phyloP scores from a whole-genome alignment of 805 yeast genomes.

The Lachancea sp. region DNA sequence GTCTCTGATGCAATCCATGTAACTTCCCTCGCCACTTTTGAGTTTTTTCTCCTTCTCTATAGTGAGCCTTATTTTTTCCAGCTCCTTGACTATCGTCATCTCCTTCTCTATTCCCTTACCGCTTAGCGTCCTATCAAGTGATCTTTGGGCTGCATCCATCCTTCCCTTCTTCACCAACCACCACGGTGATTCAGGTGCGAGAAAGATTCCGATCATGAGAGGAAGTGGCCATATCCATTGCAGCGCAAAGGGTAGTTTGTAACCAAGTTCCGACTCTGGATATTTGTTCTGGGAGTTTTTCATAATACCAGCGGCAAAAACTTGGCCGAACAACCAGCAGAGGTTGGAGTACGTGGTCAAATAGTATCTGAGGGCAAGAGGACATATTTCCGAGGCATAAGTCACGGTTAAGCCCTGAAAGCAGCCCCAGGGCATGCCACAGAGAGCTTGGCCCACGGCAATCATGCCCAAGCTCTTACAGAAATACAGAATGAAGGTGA shows the following conservation, averaged over 20 bases:
- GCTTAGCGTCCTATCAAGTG: constrained; percentile 30
- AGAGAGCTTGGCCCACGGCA: constrained; percentile 38
- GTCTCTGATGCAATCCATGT: constrained; percentile 43
- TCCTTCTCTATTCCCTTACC: constrained; percentile 31
- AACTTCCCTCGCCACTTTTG: constrained; percentile 6
- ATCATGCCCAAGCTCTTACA: constrained; percentile 37
- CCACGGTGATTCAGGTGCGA: constrained; percentile 55
- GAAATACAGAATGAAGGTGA: constrained; percentile 44
- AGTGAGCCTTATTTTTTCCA: constrained; percentile 41
- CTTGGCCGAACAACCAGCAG: constrained; percentile 54
- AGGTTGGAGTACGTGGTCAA: constrained; percentile 45
- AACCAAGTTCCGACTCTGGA: constrained; percentile 35
- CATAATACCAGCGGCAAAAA: constrained; percentile 47
- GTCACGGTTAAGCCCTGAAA: constrained; percentile 46
- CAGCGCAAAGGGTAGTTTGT: constrained; percentile 48
- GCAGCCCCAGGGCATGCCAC: constrained; percentile 51
- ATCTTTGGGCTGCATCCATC: constrained; percentile 38
- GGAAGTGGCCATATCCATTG: constrained; percentile 60
- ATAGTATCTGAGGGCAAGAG: constrained; percentile 43
- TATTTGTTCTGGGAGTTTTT: constrained; percentile 30
- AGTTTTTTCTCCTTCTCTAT: constrained; percentile 29
- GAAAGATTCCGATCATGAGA: constrained; percentile 35
- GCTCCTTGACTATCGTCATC: constrained; percentile 35
- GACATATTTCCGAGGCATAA: constrained; percentile 55
- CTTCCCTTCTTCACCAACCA: constrained; percentile 43